phyloP scores from a whole-genome alignment of 306 rosid species.

The Quercus cerris region DNA sequence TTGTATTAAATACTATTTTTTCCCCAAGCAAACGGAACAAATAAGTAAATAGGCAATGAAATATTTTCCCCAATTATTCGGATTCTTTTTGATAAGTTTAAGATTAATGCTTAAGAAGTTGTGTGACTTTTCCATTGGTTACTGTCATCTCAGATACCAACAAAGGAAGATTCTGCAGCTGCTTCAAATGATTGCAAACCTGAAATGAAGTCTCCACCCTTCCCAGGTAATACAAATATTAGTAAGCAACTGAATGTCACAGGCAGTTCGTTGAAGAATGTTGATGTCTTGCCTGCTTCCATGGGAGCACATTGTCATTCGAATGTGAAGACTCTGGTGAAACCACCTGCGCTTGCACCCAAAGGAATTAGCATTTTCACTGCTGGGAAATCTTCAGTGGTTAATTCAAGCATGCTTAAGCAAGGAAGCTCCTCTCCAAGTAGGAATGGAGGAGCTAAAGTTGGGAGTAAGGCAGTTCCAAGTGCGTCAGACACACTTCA shows the following conservation, averaged over 20 bases:
- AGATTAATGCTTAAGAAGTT: background rate
- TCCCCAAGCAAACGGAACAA: background rate
- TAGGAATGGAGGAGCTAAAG: conserved; percentile 27
- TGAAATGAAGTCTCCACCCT: conserved; percentile 32
- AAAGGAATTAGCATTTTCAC: conserved; percentile 55
- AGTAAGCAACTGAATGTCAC: conserved; percentile 27
- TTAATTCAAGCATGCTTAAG: conserved; percentile 22
- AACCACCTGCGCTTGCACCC: conserved; percentile 32
- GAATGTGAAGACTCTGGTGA: conserved; percentile 21
- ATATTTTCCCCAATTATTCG: background rate
- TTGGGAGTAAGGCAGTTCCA: conserved; percentile 16
- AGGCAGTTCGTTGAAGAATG: conserved; percentile 27
- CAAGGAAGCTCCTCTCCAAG: conserved; percentile 30
- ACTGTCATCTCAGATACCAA: conserved; percentile 40
- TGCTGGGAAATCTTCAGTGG: conserved; percentile 32
- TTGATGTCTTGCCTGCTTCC: conserved; percentile 16
- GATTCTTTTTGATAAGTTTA: background rate
- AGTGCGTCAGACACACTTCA: conserved; percentile 21
- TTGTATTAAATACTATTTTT: background rate
- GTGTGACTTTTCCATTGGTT: conserved; percentile 7
- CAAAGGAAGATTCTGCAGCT: conserved; percentile 37
- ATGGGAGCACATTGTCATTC: conserved; percentile 22
- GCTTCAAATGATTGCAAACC: conserved; percentile 34
- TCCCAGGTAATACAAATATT: conserved; percentile 27
- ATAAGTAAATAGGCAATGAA: background rate